Conservation (phyloP, 768 basidiomycete species). For the Tylopilus sp. region DNA sequence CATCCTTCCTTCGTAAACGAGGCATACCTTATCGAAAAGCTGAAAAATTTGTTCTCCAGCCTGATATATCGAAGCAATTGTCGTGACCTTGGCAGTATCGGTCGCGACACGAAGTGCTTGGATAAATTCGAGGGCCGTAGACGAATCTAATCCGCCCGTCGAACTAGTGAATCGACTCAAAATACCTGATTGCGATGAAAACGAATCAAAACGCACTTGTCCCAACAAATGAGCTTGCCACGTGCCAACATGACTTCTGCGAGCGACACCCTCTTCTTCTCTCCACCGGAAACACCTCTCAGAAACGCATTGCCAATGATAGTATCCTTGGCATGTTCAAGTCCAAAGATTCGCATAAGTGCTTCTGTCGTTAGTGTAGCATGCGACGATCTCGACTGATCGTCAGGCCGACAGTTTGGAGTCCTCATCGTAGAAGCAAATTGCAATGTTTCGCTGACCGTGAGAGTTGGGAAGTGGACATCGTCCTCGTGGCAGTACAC, state of each 20-base stretch:
- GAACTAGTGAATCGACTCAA: slow-evolving; percentile 40
- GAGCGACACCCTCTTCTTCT: slow-evolving; percentile 34
- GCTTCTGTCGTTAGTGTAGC: slow-evolving; percentile 39
- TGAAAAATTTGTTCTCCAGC: slow-evolving; percentile 66
- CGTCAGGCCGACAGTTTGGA: slow-evolving; percentile 27
- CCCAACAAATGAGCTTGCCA: slow-evolving; percentile 67
- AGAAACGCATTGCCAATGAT: not conserved
- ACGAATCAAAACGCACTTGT: slow-evolving; percentile 49
- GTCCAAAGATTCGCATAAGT: slow-evolving; percentile 67
- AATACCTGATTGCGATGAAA: not conserved
- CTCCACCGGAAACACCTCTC: not conserved
- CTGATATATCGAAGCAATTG: slow-evolving; percentile 83
- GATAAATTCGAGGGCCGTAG: slow-evolving; percentile 72
- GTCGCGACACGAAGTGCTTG: slow-evolving; percentile 62
- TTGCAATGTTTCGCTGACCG: slow-evolving; percentile 43
- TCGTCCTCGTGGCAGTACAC: slow-evolving; percentile 36
- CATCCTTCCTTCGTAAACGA: slow-evolving; percentile 9
- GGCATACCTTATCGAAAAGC: slow-evolving; percentile 51
- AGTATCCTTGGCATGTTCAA: slow-evolving; percentile 52
- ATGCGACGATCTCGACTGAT: slow-evolving; percentile 21
- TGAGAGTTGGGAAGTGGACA: slow-evolving; percentile 34
- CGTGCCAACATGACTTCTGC: slow-evolving; percentile 65
- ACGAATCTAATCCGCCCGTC: slow-evolving; percentile 62
- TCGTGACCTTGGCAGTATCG: slow-evolving; percentile 50
- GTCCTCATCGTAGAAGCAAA: slow-evolving; percentile 54